Conservation (phyloP, 2,329 filamentous ascomycete genomes). For the Diaporthe amygdali region DNA sequence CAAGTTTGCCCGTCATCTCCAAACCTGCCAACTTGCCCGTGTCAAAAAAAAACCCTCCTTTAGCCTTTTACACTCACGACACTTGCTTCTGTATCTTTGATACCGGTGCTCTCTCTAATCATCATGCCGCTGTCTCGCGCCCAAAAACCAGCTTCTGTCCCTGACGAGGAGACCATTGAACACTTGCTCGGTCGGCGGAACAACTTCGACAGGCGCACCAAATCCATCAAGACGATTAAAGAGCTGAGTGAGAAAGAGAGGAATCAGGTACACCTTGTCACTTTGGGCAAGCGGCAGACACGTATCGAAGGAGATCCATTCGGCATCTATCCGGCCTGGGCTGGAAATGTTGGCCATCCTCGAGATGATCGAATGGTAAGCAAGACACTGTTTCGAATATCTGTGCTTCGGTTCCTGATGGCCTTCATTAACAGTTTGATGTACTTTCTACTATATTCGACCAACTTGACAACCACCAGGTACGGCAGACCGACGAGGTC, state of each 20-base stretch:
- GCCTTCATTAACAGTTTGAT: neutral
- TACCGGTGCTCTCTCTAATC: neutral
- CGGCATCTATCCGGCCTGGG: neutral
- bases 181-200: neutral
- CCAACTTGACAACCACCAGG: neutral
- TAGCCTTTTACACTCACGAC: no score
- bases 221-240: neutral
- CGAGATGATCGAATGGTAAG: neutral
- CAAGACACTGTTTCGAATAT: neutral
- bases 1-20: no score
- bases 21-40: no score
- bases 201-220: neutral
- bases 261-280: neutral
- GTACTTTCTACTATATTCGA: neutral
- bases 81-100: no score
- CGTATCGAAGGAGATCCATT: neutral
- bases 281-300: neutral
- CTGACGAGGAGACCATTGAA: neutral
- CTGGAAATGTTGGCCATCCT: neutral
- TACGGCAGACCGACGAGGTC: neutral
- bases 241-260: neutral
- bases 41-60: no score
- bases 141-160: neutral
- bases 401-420: no score
- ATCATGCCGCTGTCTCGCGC: neutral